Evolutionary conservation across 2,329 filamentous ascomycete species (phyloP).

Genomic region (Cadophora gregata): DNA sequence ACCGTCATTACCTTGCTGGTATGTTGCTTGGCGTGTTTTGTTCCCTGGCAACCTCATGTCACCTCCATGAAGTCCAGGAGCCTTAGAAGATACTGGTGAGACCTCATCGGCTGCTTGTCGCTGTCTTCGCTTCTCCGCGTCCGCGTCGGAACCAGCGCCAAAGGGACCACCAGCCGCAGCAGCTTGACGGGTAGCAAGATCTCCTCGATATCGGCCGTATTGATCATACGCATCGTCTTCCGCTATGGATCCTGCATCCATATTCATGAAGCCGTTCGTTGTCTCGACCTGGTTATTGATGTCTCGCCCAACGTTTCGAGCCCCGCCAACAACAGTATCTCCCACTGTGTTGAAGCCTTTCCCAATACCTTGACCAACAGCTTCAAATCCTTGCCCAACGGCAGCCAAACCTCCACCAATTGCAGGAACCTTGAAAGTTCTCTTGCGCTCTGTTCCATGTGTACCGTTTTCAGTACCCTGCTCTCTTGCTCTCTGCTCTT

Average conservation of each 20-base stretch:
- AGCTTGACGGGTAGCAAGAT: slow-evolving; percentile 10
- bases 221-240: slow-evolving; percentile 41
- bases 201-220: slow-evolving; percentile 40
- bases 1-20: slow-evolving; percentile 34
- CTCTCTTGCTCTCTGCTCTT: slow-evolving; percentile 34
- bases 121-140: slow-evolving; percentile 29
- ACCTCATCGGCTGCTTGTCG: slow-evolving; percentile 10
- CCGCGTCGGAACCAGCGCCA: slow-evolving; percentile 32
- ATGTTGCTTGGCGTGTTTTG: slow-evolving; percentile 30
- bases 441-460: slow-evolving; percentile 28
- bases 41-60: slow-evolving; percentile 37
- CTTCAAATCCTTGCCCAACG: slow-evolving; percentile 41
- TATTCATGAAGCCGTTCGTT: slow-evolving; percentile 51
- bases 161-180: slow-evolving; percentile 24
- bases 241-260: slow-evolving; percentile 32
- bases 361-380: slow-evolving; percentile 39
- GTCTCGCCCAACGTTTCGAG: slow-evolving; percentile 55
- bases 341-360: slow-evolving; percentile 44
- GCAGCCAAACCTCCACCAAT: slow-evolving; percentile 37
- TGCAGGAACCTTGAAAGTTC: slow-evolving; percentile 34
- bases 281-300: slow-evolving; percentile 59
- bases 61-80: slow-evolving; percentile 18
- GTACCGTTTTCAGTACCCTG: slow-evolving; percentile 24
- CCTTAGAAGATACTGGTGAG: slow-evolving; percentile 27
- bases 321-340: slow-evolving; percentile 52